Evolutionary conservation across 169 alveolate genomes (phyloP).

Genomic region (Condylostoma magnum): DNA sequence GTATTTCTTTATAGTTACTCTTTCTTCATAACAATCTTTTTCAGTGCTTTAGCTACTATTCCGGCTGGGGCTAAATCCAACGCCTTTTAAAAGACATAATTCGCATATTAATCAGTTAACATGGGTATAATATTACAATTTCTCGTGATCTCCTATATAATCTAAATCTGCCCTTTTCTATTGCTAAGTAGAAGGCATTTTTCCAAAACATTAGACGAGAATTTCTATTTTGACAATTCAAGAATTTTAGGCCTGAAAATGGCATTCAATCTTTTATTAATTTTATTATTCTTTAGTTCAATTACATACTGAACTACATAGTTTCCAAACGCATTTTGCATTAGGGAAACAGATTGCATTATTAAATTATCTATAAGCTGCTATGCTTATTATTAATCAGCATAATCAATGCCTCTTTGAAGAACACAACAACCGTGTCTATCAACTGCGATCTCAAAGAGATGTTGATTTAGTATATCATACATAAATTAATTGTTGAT

Average conservation of each 20-base stretch:
- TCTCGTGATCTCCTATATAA: constrained; percentile 51
- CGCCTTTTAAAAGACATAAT: constrained; percentile 69
- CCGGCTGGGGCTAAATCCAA: constrained; percentile 60
- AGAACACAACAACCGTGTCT: constrained; percentile 96
- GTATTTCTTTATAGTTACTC: constrained; percentile 62
- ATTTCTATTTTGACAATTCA: constrained; percentile 88
- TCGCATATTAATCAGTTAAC: constrained; percentile 78
- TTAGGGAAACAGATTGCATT: constrained; percentile 72
- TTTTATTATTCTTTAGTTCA: constrained; percentile 63
- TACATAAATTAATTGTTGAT: constrained; percentile 83
- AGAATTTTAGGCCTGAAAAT: constrained; percentile 73
- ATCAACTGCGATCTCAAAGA: constrained; percentile 84
- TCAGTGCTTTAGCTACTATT: constrained; percentile 49
- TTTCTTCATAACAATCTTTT: constrained; percentile 63
- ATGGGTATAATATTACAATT: constrained; percentile 53
- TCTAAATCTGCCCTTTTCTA: neutral
- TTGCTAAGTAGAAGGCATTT: constrained; percentile 20
- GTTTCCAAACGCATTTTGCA: constrained; percentile 94
- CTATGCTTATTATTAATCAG: constrained; percentile 39
- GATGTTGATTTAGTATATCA: constrained; percentile 66
- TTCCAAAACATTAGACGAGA: constrained; percentile 93
- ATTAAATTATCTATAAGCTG: constrained; percentile 70
- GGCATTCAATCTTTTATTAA: constrained; percentile 62
- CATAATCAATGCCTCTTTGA: constrained; percentile 90
- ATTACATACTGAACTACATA: constrained; percentile 92